Conservation (phyloP, 768 basidiomycete genomes). For the Cystobasidium tubakii region DNA sequence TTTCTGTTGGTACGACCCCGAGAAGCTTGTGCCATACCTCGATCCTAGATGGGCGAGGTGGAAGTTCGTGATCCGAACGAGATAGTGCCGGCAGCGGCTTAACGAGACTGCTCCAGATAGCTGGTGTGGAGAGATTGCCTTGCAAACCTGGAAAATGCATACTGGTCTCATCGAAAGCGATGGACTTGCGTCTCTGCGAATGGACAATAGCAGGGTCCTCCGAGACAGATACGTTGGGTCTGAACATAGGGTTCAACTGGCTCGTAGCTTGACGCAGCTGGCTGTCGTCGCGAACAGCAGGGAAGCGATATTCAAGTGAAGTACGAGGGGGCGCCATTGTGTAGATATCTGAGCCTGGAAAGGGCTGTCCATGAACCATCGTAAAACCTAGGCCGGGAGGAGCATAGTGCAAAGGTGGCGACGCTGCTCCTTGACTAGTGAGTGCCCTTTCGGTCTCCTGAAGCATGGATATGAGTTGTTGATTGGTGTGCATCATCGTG, state of each 20-base stretch:
- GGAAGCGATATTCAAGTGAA: background rate
- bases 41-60: background rate
- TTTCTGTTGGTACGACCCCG: background rate
- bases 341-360: no score
- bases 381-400: background rate
- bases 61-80: background rate
- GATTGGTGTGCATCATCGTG: slow-evolving; percentile 11
- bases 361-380: no score
- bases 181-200: background rate
- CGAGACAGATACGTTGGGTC: background rate
- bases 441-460: slow-evolving; percentile 4
- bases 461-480: background rate
- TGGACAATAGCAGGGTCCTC: background rate
- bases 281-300: background rate
- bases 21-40: background rate
- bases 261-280: background rate
- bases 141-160: background rate
- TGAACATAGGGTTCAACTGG: background rate
- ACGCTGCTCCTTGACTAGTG: background rate
- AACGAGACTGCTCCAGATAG: background rate
- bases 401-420: background rate
- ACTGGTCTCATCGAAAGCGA: background rate
- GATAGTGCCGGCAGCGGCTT: background rate
- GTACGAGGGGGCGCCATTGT: background rate
- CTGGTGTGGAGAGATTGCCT: background rate